Evolutionary conservation across 75 land plant genomes (phyloP), one percentile per base, ranked within the genome.

Genomic region (Selaginella moellendorffii): DNA sequence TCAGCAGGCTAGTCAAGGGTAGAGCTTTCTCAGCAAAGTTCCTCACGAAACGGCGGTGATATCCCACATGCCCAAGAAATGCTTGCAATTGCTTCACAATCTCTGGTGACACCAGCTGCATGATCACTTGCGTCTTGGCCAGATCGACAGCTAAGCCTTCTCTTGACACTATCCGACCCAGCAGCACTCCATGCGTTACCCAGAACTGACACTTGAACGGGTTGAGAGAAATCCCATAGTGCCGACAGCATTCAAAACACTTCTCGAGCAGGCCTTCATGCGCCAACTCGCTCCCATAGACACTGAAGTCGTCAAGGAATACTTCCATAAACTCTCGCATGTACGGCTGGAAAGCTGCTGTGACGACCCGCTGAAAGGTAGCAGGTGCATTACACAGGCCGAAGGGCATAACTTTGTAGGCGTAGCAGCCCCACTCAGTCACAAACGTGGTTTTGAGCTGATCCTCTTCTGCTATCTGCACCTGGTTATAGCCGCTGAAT

Each of bases 11-110:
- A 0, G 77, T 74, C 54, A 74, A 46, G 0, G 77, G 77, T 30
- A 24, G 2, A 0, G 60, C 53, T 25, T 26, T 56, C 0, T 0
- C 27, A 1, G 62, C 62, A 65, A 63, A 74, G 18, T 65, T 12
- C n/a, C 31, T 5, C 0, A 74, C 27, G 25, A 69, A 69, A 24
- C 29, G 0, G 12, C 70, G 0, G 28, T 69, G 62, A 24, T 68
- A 74, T 0, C 72, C 62, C 17, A 58, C 65, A 14, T 64, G 64
- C 9, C 77, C 77, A n/a, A 74, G 24, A 27, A 69, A 69, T 2
- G 28, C 62, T 20, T 61, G 26, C 9, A 69, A 27, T 22, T 69
- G 30, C 26, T n/a, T 31, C 0, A 64, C 2, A 10, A 0, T 64
- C 1, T 5, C 14, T 1, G 73, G 72, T n/a, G 22, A 27, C 8